These are phyloP conservation scores for Laetiporus sulphureus DNA, from an alignment of 1,284 basidiomycete species.

Conservation along the genomic window DNA sequence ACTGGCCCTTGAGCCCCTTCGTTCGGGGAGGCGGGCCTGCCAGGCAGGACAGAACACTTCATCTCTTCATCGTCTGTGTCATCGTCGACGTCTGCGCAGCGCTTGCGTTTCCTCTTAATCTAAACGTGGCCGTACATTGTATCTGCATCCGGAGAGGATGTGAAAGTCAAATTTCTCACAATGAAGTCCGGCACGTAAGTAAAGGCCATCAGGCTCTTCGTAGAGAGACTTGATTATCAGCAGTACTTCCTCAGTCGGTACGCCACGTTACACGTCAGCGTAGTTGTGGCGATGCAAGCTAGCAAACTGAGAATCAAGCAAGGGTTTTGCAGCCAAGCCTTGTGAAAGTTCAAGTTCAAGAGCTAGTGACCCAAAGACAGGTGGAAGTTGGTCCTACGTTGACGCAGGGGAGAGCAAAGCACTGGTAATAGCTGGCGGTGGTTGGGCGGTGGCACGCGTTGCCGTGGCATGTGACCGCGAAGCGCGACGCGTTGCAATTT, in stretches of 20 bases:
- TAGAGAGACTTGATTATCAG: too few species aligned
- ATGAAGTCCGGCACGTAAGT: slow-evolving; percentile 5
- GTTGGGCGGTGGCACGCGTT: too few species aligned
- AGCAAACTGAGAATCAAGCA: background rate
- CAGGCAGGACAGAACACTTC: background rate
- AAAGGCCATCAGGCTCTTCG: too few species aligned
- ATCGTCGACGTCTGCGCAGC: background rate
- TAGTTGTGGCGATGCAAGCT: background rate
- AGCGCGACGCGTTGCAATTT: too few species aligned
- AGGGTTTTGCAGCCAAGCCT: background rate
- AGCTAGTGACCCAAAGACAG: background rate
- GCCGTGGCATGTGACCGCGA: too few species aligned
- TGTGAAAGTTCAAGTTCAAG: background rate
- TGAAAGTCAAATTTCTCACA: background rate
- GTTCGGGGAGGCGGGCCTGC: background rate
- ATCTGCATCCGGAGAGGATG: background rate
- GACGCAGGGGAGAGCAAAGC: too few species aligned
- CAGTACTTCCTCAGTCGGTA: background rate
- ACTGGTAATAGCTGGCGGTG: too few species aligned
- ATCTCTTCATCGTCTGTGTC: background rate
- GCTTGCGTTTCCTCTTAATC: slow-evolving; percentile 1
- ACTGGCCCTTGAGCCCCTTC: background rate
- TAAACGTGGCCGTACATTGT: background rate
- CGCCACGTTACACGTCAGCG: background rate
- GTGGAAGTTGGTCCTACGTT: too few species aligned